phyloP scores from a whole-genome alignment of 176 grass and related monocot species.

The Dactylis glomerata region DNA sequence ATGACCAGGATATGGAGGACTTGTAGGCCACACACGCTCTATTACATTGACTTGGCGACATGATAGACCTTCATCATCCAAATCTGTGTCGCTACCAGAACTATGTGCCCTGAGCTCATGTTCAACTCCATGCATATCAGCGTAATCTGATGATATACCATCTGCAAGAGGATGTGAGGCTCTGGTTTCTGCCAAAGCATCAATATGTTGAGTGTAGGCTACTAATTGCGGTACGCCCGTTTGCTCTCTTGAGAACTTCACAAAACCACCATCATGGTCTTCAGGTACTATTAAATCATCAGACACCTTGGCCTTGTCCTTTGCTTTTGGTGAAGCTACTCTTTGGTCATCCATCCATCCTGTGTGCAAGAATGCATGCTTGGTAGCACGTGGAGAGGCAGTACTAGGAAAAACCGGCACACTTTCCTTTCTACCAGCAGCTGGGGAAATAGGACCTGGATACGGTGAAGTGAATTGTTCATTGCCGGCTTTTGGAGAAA shows the following conservation, averaged over 20 bases:
- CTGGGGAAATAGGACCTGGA: constrained; percentile 33
- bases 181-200: constrained; percentile 19
- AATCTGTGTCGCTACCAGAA: constrained; percentile 17
- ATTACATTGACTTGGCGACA: constrained; percentile 9
- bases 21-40: constrained; percentile 18
- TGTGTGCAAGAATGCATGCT: constrained; percentile 1
- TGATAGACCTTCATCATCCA: constrained; percentile 31
- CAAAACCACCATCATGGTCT: constrained; percentile 13
- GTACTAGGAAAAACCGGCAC: background rate
- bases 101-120: constrained; percentile 26
- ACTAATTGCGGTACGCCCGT: background rate
- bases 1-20: background rate
- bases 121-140: constrained; percentile 32
- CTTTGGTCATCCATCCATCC: constrained; percentile 26
- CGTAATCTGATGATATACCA: constrained; percentile 10
- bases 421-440: constrained; percentile 19
- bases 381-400: constrained; percentile 32
- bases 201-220: constrained; percentile 19
- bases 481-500: constrained; percentile 32
- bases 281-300: constrained; percentile 38
- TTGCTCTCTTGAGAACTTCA: background rate
- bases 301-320: constrained; percentile 7
- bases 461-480: constrained; percentile 26
- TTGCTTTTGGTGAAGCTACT: constrained; percentile 30
- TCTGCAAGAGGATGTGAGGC: constrained; percentile 18